Percentiles rank a stretch among this genome's conserved stretches.
Evolutionary conservation across 192 early-diverging fungal species (phyloP).

Genomic region (Coemansia brasiliensis): DNA sequence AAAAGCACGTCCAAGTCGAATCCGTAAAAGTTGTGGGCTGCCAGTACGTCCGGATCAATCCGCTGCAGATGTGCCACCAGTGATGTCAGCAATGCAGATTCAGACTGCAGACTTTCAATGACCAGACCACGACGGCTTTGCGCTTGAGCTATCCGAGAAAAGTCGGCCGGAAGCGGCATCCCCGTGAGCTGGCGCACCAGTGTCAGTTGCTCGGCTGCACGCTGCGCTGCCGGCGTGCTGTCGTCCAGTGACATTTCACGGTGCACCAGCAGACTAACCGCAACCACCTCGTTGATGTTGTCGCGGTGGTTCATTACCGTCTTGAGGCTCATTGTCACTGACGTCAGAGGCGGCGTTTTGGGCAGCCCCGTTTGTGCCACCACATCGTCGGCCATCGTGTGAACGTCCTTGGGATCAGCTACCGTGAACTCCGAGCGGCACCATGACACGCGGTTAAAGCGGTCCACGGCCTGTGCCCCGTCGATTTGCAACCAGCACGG

Average conservation of each 20-base stretch:
- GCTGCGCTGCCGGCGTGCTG: conserved; percentile 46
- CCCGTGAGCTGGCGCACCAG: conserved; percentile 73
- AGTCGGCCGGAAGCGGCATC: conserved; percentile 78
- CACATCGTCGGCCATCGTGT: conserved; percentile 59
- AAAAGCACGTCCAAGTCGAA: conserved; percentile 92
- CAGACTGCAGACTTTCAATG: conserved; percentile 67
- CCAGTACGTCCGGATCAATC: conserved; percentile 88
- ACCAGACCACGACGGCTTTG: conserved; percentile 34
- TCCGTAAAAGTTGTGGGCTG: conserved; percentile 96
- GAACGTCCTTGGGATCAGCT: conserved; percentile 68
- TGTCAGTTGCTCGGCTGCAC: conserved; percentile 59
- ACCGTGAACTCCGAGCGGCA: conserved; percentile 76
- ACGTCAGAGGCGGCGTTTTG: conserved; percentile 72
- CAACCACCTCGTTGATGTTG: conserved; percentile 88
- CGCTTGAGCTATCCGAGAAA: conserved; percentile 61
- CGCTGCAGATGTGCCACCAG: conserved; percentile 71
- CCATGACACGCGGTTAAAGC: conserved; percentile 74
- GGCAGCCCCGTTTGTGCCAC: conserved; percentile 40
- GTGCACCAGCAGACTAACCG: conserved; percentile 74
- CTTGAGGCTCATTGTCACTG: conserved; percentile 84
- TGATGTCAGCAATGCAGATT: conserved; percentile 76
- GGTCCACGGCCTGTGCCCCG: conserved; percentile 46
- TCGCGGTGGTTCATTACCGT: conserved; percentile 80
- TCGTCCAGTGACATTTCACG: conserved; percentile 65
- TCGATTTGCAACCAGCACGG: conserved; percentile 88